These are phyloP conservation scores for Benincasa hispida DNA, from an alignment of 306 rosid genomes.

Conservation along the genomic window DNA sequence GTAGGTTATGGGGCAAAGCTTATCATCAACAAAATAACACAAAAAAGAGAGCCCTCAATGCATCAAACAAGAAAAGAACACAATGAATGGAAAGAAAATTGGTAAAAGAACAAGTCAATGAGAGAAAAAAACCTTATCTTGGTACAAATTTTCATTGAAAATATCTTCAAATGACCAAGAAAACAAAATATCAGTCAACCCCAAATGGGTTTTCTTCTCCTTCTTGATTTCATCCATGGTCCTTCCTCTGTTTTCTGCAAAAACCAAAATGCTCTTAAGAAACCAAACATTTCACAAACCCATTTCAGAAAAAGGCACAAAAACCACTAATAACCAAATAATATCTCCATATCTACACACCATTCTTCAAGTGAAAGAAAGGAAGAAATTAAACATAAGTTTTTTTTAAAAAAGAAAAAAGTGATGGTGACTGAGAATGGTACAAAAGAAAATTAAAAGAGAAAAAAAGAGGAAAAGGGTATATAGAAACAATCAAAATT, in stretches of 20 bases:
- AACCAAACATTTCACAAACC: too few relatives aligned
- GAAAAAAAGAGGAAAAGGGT: background rate
- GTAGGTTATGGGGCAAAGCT: background rate
- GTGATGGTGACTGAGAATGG: background rate
- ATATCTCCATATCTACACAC: too few relatives aligned
- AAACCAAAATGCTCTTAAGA: too few relatives aligned
- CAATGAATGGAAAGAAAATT: background rate
- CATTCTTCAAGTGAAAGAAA: background rate
- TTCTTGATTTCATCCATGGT: background rate
- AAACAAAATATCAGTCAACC: background rate
- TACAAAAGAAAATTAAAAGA: background rate
- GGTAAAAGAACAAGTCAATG: background rate
- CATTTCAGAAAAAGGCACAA: too few relatives aligned
- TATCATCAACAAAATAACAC: background rate
- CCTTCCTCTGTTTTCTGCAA: background rate
- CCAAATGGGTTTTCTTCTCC: background rate
- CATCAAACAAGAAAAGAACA: background rate
- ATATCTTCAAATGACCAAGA: constrained; percentile 3
- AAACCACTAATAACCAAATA: too few relatives aligned
- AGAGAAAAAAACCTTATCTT: background rate
- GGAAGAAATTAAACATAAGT: background rate
- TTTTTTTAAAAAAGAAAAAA: too few relatives aligned
- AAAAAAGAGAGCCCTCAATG: background rate
- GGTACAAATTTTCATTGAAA: background rate
- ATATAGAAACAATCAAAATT: background rate